Base-by-base conservation (phyloP, 2,329 filamentous ascomycete species). In the Hyphodiscus sp. region DNA sequence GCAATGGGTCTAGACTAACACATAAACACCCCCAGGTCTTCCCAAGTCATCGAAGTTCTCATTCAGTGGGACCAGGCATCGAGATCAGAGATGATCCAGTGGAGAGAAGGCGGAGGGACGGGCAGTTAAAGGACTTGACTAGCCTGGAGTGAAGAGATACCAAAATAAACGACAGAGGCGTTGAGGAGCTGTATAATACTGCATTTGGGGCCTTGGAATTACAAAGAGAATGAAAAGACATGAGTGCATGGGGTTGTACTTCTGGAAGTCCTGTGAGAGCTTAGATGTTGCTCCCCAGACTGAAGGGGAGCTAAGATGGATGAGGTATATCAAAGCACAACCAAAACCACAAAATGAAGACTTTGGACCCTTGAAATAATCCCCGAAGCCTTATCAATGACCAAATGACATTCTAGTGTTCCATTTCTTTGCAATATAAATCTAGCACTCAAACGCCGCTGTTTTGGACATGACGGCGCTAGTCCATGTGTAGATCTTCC, bases 41-140 rank as follows among this genome's bases (percentile, higher is more conserved):
- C 45, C 66, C 67, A 46, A 48, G 30, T 18, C 45, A 55, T 45
- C 51, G 60, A 45, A 57, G 41, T 46, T 45, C 53, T 66, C 79
- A 89, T 67, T 76, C 77, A 65, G 74, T 91, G 50, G 91, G 91
- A 0, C 89, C 90, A 2, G 91, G 91, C 13, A 83, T 96, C 58
- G 91, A 95, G 70, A 78, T 91, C 60, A 78, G 84, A 64, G 82
- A 91, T 52, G 79, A 84, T 65, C 80, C 82, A 44, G 73, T 80
- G 16, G 65, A 67, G 47, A 49, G 61, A 48, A 62, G 60, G 47
- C 61, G 64, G 46, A 65, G 55, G 77, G 76, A 68, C 73, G 77
- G 58, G 73, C 78, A 41, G 73, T 76, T 63, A 78, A 80, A 61
- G 64, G 92, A 67, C 66, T 90, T 70, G 87, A 92, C 73, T 88